phyloP scores from a whole-genome alignment of 2,329 filamentous ascomycete genomes.

The Trichoderma arundinaceum region DNA sequence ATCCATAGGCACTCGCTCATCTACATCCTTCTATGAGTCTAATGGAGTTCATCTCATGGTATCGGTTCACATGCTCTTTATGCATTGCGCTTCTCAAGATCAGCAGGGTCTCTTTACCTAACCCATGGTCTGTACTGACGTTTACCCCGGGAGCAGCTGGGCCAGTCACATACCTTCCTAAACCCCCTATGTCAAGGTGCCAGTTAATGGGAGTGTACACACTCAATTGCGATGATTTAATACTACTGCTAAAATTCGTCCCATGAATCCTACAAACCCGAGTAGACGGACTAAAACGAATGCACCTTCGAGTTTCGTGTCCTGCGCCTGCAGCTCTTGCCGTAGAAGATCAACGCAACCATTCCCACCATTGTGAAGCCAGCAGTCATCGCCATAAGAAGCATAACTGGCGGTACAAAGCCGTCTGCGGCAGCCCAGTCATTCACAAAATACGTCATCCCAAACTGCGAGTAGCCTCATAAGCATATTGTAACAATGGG shows the following conservation, averaged over 20 bases:
- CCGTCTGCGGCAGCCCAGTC: neutral
- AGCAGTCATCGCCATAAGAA: slow-evolving; percentile 2
- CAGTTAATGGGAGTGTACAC: too few species aligned
- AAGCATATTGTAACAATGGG: neutral
- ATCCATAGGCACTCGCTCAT: neutral
- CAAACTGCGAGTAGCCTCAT: neutral
- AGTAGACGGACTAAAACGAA: neutral
- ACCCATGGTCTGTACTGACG: neutral
- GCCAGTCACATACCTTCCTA: neutral
- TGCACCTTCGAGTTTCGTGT: neutral
- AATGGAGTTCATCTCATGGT: neutral
- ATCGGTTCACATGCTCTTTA: neutral
- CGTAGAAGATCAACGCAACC: neutral
- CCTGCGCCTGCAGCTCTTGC: neutral
- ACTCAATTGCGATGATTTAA: too few species aligned
- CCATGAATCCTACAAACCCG: too few species aligned
- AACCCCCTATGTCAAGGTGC: neutral
- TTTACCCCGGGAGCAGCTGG: neutral
- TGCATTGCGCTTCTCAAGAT: neutral
- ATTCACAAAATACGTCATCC: neutral
- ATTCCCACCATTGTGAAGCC: neutral
- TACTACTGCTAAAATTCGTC: too few species aligned
- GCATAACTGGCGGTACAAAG: neutral
- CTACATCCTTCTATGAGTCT: neutral
- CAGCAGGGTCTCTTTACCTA: neutral